Evolutionary conservation across 805 yeast genomes (phyloP), one percentile per base, ranked within the genome.

Genomic region (Candida wancherniae): DNA sequence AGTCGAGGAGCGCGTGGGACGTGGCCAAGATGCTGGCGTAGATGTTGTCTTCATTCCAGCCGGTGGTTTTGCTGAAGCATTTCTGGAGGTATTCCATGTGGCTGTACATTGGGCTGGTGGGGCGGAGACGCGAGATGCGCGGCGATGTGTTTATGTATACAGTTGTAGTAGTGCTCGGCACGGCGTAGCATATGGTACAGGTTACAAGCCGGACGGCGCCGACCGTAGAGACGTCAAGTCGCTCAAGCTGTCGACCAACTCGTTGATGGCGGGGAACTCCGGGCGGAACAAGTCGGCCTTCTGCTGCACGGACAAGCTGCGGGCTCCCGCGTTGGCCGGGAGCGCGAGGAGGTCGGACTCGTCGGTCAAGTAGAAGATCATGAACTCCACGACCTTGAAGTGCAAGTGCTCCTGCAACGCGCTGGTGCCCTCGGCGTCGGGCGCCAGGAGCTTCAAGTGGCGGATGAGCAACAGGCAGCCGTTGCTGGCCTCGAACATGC

Each of bases 71-170:
- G 53, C 80, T 74, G 59, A 84, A 90, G 44, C 84, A 73, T 56
- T 72, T 68, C 45, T 80, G 80, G 19, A 90, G 73, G 55, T 80
- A 82, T 46, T 90, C 95, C 95, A 90, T 86, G 61, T 83, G 88
- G 24, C 75, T 71, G 39, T 78, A 64, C 96, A 86, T 86, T 10
- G 31, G 11, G 14, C 28, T 21, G 13, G 18, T 10, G 9, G 11
- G 19, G n/a, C n/a, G n/a, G n/a, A n/a, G n/a, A n/a, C n/a, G n/a
- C n/a, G n/a, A n/a, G n/a, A n/a, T n/a, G n/a, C n/a, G n/a, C n/a
- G n/a, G n/a, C n/a, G n/a, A n/a, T n/a, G n/a, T n/a, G n/a, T n/a
- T n/a, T n/a, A n/a, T n/a, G n/a, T n/a, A n/a, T n/a, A n/a, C n/a
- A n/a, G n/a, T n/a, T n/a, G n/a, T n/a, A n/a, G n/a, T n/a, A n/a